phyloP scores from a whole-genome alignment of 441 rosid genomes.

The Erodium chrysanthum region DNA sequence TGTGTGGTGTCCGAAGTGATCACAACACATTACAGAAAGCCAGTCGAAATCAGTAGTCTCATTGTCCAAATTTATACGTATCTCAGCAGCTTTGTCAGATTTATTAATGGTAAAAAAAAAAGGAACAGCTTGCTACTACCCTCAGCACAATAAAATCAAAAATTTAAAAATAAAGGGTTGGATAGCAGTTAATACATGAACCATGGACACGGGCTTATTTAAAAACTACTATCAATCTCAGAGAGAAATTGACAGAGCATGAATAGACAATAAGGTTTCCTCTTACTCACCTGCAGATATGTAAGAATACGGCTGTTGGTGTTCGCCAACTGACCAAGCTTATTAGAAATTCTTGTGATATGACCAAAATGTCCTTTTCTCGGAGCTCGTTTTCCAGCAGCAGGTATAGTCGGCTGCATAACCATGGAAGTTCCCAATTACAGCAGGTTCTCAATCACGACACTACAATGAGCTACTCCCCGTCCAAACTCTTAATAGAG shows the following conservation, averaged over 20 bases:
- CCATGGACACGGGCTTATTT: too few relatives aligned
- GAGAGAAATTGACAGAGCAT: background rate
- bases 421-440: background rate
- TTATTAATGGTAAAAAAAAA: too few relatives aligned
- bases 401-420: conserved; percentile 69
- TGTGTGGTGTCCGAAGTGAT: too few relatives aligned
- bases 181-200: too few relatives aligned
- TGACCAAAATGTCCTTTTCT: conserved; percentile 83
- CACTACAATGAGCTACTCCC: background rate
- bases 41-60: too few relatives aligned
- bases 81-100: too few relatives aligned
- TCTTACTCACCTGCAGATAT: conserved; percentile 63
- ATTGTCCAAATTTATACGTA: too few relatives aligned
- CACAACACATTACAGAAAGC: too few relatives aligned
- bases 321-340: conserved; percentile 65
- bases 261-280: background rate
- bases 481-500: background rate
- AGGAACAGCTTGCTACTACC: too few relatives aligned
- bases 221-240: too few relatives aligned
- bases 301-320: conserved; percentile 45
- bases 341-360: conserved; percentile 64
- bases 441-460: background rate
- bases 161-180: too few relatives aligned
- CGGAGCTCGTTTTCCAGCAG: conserved; percentile 62
- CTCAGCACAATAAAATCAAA: too few relatives aligned